Conservation (phyloP, 1,284 basidiomycete species). For the Moesziomyces aphidis region DNA sequence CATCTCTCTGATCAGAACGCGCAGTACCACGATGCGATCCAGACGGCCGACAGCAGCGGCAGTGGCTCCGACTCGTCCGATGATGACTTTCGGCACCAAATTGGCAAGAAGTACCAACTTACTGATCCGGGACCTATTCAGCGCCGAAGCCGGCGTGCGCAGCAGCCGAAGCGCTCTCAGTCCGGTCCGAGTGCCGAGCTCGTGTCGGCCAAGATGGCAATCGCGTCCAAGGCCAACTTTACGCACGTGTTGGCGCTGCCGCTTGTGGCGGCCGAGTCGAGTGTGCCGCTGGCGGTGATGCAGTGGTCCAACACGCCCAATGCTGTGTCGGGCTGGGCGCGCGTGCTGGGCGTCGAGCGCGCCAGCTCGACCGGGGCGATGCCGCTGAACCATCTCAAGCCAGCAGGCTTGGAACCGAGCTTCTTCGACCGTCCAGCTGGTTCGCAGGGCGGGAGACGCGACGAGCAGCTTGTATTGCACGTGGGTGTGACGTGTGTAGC, state of each 20-base stretch:
- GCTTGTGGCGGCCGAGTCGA: constrained; percentile 20
- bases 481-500: constrained; percentile 40
- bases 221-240: constrained; percentile 36
- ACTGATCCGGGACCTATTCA: constrained; percentile 28
- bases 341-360: constrained; percentile 47
- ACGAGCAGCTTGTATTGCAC: constrained; percentile 25
- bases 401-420: neutral
- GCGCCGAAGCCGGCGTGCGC: neutral
- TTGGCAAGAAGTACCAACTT: constrained; percentile 20
- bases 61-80: constrained; percentile 11
- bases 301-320: constrained; percentile 52
- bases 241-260: constrained; percentile 47
- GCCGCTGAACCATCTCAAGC: constrained; percentile 15
- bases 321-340: constrained; percentile 47
- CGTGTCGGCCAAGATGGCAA: constrained; percentile 35
- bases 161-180: constrained; percentile 6
- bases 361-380: constrained; percentile 20
- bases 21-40: constrained; percentile 30
- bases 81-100: constrained; percentile 6
- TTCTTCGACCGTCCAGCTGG: neutral
- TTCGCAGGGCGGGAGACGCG: neutral
- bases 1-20: constrained; percentile 26
- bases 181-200: constrained; percentile 21
- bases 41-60: constrained; percentile 31
- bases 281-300: constrained; percentile 36